Conservation (phyloP, 164 flowering plant genomes). For the Malania oleifera region DNA sequence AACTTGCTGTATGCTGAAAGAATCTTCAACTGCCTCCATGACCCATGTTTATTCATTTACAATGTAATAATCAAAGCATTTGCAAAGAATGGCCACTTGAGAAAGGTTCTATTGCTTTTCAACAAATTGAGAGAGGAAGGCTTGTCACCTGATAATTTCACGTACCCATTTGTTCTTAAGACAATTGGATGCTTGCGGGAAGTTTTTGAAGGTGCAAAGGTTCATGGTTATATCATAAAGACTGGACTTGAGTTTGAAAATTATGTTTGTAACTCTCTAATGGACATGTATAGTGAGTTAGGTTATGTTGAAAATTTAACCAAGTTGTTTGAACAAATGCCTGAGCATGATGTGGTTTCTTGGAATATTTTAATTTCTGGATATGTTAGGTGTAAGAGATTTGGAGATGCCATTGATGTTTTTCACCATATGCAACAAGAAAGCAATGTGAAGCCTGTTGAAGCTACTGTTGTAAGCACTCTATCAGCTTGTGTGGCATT, state of each 20-base stretch:
- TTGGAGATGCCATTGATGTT: conserved; percentile 41
- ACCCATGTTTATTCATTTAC: conserved; percentile 45
- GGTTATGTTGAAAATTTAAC: conserved; percentile 23
- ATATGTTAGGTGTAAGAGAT: conserved; percentile 40
- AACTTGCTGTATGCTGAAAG: conserved; percentile 44
- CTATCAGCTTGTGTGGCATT: conserved; percentile 63
- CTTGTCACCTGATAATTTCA: conserved; percentile 62
- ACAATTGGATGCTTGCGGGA: conserved; percentile 50
- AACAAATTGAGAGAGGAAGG: conserved; percentile 35
- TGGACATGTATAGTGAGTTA: conserved; percentile 62
- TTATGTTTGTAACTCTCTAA: conserved; percentile 63
- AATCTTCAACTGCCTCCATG: conserved; percentile 28
- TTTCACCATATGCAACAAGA: conserved; percentile 40
- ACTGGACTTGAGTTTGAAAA: conserved; percentile 51
- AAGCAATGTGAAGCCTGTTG: conserved; percentile 37
- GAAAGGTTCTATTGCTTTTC: conserved; percentile 38
- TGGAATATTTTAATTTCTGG: conserved; percentile 73
- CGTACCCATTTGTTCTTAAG: conserved; percentile 76
- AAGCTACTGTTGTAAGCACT: conserved; percentile 65
- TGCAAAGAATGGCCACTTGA: conserved; percentile 31
- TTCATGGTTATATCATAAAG: conserved; percentile 55
- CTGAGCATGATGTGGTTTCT: conserved; percentile 51
- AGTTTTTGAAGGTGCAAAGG: conserved; percentile 39
- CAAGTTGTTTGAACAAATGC: conserved; percentile 64
- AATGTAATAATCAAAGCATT: conserved; percentile 61